Evolutionary conservation across 2,329 filamentous ascomycete genomes (phyloP).

Genomic region (Lachnellula cervina): DNA sequence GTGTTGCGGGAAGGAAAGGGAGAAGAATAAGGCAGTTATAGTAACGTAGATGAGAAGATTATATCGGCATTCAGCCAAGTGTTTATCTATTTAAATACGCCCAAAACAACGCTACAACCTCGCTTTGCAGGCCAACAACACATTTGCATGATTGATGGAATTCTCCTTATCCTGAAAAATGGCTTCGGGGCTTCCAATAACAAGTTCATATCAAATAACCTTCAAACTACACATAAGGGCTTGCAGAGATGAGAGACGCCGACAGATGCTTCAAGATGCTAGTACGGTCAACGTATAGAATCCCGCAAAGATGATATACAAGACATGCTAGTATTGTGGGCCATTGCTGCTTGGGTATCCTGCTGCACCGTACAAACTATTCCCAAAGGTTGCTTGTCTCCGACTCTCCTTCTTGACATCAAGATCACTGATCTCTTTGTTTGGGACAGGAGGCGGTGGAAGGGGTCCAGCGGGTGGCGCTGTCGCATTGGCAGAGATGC

Average conservation of each 20-base stretch:
- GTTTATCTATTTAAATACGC: slow-evolving; percentile 14
- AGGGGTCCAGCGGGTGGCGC: slow-evolving; percentile 54
- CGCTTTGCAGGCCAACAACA: background rate
- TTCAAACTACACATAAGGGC: background rate
- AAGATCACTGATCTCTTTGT: slow-evolving; percentile 43
- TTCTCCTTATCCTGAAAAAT: slow-evolving; percentile 1
- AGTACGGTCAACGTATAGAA: slow-evolving; percentile 6
- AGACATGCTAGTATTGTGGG: slow-evolving; percentile 13
- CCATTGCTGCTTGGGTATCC: slow-evolving; percentile 20
- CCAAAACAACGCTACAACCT: slow-evolving; percentile 13
- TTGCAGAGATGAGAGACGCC: slow-evolving; percentile 3
- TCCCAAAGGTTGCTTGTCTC: slow-evolving; percentile 50
- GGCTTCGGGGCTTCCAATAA: background rate
- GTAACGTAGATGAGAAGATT: background rate
- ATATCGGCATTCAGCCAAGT: slow-evolving; percentile 1
- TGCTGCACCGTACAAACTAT: slow-evolving; percentile 26
- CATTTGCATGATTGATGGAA: background rate
- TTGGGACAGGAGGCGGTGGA: slow-evolving; percentile 48
- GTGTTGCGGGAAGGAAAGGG: slow-evolving; percentile 18
- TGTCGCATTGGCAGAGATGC: slow-evolving; percentile 56
- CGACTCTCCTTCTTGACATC: slow-evolving; percentile 47
- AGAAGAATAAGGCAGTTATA: slow-evolving; percentile 16
- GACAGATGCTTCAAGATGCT: slow-evolving; percentile 17
- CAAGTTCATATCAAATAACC: background rate
- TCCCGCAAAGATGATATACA: slow-evolving; percentile 1